Percentiles rank a stretch among this genome's conserved stretches.
Conservation (phyloP, 208 protist genomes). For the Leishmania guyanensis region DNA sequence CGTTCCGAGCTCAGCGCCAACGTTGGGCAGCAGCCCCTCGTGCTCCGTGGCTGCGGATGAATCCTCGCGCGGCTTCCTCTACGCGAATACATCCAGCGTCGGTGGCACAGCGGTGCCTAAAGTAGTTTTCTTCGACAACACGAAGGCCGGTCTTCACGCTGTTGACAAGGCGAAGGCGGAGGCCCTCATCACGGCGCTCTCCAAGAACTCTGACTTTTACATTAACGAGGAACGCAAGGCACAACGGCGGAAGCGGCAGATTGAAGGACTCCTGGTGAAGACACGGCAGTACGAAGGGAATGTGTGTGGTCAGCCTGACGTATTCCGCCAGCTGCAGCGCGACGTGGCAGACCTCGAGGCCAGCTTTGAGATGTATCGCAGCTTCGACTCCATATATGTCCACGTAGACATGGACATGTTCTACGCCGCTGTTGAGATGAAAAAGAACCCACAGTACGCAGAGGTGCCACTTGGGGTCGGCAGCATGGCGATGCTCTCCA, state of each 20-base stretch:
- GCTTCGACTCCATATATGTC: conserved; percentile 49
- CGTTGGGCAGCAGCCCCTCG: background rate
- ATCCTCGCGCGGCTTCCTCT: background rate
- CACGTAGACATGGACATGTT: conserved; percentile 95
- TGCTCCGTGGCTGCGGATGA: background rate
- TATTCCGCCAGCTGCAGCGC: conserved; percentile 24
- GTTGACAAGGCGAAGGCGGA: conserved; percentile 65
- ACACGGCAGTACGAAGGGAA: conserved; percentile 32
- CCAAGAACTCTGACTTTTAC: conserved; percentile 67
- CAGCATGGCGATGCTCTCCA: conserved; percentile 89
- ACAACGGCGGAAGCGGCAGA: conserved; percentile 31
- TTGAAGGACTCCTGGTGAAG: conserved; percentile 48
- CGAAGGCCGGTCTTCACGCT: conserved; percentile 66
- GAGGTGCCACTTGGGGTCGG: conserved; percentile 93
- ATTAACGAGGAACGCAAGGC: conserved; percentile 73
- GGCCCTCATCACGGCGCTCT: conserved; percentile 53
- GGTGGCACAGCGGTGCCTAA: background rate
- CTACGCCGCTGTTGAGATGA: conserved; percentile 85
- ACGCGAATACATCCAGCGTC: background rate
- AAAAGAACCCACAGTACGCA: conserved; percentile 83
- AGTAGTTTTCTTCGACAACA: conserved; percentile 58
- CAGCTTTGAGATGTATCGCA: conserved; percentile 38
- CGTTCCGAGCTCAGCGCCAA: background rate
- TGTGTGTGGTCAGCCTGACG: conserved; percentile 9
- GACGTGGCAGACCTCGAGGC: conserved; percentile 32